Base-by-base conservation (phyloP, 768 basidiomycete species). In the Serendipita sp. region DNA sequence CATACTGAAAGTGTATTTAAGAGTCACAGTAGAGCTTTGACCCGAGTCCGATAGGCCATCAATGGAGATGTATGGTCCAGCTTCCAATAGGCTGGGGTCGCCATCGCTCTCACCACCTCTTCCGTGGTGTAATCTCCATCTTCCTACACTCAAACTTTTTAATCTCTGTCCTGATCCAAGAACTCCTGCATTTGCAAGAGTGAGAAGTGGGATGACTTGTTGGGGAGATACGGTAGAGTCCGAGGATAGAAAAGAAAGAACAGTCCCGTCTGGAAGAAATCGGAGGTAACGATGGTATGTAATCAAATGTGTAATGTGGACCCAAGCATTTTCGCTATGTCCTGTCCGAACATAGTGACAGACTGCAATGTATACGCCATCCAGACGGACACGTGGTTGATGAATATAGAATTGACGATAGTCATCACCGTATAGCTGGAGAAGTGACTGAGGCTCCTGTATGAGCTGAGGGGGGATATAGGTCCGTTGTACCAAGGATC, bases 211-310 rank as follows among this genome's bases (percentile, higher is more conserved):
- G 63, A 96, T 86, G 23, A 91, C 78, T 66, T 87, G 77, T 29
- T 83, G 78, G 2, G 88, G 90, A 0, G 78, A 33, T 70, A 53
- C 79, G 72, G 68, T 88, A 87, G 55, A 31, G 69, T 93, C 91
- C 67, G 91, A 92, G 1, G 87, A 80, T 15, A 94, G 80, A 2
- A 93, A 79, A 27, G 90, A 92, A 5, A 95, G 79, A 2, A 94
- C 93, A 70, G 83, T 81, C 1, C 93, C 93, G 67, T 89, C 82
- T 0, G 90, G 85, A 68, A 87, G 87, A 76, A 95, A 95, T 31
- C 93, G 89, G 50, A 96, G 78, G 73, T 91, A 95, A 36, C 93
- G 88, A 70, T 94, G 89, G 73, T 95, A 96, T 3, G 91, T 94
- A 69, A 96, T 82, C 65, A 93, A 78, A 70, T 95, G 91, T 70